A percentile compares a stretch with the other conserved stretches of the same genome.
Conservation (phyloP, 108 stramenopile genomes). For the Cyclostephanos tholiformis region DNA sequence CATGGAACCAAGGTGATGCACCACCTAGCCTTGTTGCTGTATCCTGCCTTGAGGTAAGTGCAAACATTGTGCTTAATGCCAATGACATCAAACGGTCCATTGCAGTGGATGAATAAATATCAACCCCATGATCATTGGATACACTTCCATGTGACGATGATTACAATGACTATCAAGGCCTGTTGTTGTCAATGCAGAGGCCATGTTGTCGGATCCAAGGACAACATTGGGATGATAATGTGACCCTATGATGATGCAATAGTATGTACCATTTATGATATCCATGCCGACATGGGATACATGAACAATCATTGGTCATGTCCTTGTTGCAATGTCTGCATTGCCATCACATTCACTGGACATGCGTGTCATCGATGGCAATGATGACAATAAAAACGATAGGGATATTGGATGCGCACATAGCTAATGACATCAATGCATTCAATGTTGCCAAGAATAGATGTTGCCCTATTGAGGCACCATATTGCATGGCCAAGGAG, state of each 20-base stretch:
- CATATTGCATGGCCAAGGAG: too few relatives aligned
- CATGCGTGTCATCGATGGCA: too few relatives aligned
- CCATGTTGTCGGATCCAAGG: too few relatives aligned
- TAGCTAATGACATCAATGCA: too few relatives aligned
- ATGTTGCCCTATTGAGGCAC: too few relatives aligned
- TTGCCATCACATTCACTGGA: too few relatives aligned
- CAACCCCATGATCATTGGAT: not conserved
- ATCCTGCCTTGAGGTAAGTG: constrained; percentile 17
- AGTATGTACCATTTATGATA: not conserved
- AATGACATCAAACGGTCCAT: constrained; percentile 14
- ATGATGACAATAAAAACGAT: too few relatives aligned
- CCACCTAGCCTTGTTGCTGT: constrained; percentile 31
- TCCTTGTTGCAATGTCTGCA: not conserved
- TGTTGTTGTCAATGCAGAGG: not conserved
- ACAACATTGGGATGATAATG: too few relatives aligned
- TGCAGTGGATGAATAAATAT: constrained; percentile 15
- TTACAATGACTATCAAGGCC: not conserved
- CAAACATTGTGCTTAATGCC: constrained; percentile 11
- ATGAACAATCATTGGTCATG: too few relatives aligned
- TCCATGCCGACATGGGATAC: not conserved
- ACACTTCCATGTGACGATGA: not conserved
- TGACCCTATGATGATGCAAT: too few relatives aligned
- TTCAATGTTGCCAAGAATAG: too few relatives aligned
- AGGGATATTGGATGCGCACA: not conserved
- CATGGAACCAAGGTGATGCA: constrained; percentile 27